Conservation (phyloP, 805 yeast genomes). For the Suhomyces prunicola region DNA sequence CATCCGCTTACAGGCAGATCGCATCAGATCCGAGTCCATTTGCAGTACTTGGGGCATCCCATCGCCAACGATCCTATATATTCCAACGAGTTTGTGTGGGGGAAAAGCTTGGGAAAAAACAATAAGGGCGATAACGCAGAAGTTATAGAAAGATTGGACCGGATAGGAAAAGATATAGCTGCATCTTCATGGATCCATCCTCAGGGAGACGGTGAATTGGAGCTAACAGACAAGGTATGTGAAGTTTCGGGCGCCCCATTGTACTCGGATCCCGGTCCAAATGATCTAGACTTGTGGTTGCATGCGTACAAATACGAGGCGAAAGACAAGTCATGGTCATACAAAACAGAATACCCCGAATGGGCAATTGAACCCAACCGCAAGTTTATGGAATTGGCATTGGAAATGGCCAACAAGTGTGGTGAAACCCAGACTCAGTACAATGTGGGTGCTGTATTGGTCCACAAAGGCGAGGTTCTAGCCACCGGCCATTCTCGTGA, state of each 20-base stretch:
- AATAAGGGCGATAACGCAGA: constrained; percentile 43
- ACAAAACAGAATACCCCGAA: constrained; percentile 70
- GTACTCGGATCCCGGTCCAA: constrained; percentile 85
- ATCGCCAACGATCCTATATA: constrained; percentile 67
- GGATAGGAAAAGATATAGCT: constrained; percentile 65
- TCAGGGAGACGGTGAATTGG: constrained; percentile 60
- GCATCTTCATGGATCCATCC: constrained; percentile 70
- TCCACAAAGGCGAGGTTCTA: constrained; percentile 55
- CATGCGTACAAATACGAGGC: constrained; percentile 85
- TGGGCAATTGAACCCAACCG: constrained; percentile 71
- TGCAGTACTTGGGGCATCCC: constrained; percentile 76
- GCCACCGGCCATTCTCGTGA: constrained; percentile 88
- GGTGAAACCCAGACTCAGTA: constrained; percentile 82
- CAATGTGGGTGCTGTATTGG: constrained; percentile 90
- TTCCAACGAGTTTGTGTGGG: constrained; percentile 80
- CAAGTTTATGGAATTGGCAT: constrained; percentile 69
- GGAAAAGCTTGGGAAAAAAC: constrained; percentile 62
- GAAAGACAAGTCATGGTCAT: constrained; percentile 59
- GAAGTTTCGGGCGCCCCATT: constrained; percentile 63
- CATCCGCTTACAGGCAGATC: constrained; percentile 90
- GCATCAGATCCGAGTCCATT: constrained; percentile 91
- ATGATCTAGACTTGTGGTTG: constrained; percentile 83
- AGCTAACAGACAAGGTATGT: constrained; percentile 54
- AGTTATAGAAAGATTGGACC: constrained; percentile 50
- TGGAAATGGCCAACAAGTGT: constrained; percentile 76